Percentiles rank a stretch among this genome's conserved stretches.
Conservation (phyloP, 2,329 filamentous ascomycete genomes). For the Boeremia lycopersici region DNA sequence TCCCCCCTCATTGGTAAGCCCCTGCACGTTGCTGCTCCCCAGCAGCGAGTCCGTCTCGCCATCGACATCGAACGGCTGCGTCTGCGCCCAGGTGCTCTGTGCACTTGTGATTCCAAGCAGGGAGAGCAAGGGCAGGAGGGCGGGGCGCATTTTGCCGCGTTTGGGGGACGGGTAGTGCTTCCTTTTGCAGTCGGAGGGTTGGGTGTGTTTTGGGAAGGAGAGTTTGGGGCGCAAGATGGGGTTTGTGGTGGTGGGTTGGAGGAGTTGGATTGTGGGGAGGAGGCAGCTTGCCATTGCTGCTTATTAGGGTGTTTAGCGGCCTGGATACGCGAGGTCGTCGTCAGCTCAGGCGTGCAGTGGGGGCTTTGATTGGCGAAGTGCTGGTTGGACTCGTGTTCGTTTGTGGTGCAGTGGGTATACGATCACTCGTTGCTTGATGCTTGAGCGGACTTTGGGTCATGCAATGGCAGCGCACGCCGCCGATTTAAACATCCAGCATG, state of each 20-base stretch:
- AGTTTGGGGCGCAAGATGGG: conserved; percentile 1
- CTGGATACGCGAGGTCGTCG: conserved; percentile 6
- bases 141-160: conserved; percentile 19
- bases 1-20: conserved; percentile 6
- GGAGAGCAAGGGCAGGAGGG: conserved; percentile 13
- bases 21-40: not conserved
- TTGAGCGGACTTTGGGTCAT: not conserved
- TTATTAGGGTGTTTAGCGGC: not conserved
- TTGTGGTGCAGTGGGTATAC: conserved; percentile 4
- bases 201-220: not conserved
- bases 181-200: not conserved
- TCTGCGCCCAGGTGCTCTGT: conserved; percentile 18
- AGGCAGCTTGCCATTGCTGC: conserved; percentile 9
- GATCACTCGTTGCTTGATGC: not conserved
- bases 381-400: not conserved
- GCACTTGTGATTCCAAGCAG: conserved; percentile 18
- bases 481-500: conserved; percentile 1
- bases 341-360: not conserved
- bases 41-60: conserved; percentile 15
- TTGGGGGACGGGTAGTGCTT: not conserved
- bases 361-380: conserved; percentile 3
- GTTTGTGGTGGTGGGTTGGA: conserved; percentile 8
- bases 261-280: conserved; percentile 8
- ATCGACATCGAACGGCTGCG: conserved; percentile 24
- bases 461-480: too few relatives aligned